Base-by-base conservation (phyloP, 2,329 filamentous ascomycete species). In the Ceratocystis albifundus region DNA sequence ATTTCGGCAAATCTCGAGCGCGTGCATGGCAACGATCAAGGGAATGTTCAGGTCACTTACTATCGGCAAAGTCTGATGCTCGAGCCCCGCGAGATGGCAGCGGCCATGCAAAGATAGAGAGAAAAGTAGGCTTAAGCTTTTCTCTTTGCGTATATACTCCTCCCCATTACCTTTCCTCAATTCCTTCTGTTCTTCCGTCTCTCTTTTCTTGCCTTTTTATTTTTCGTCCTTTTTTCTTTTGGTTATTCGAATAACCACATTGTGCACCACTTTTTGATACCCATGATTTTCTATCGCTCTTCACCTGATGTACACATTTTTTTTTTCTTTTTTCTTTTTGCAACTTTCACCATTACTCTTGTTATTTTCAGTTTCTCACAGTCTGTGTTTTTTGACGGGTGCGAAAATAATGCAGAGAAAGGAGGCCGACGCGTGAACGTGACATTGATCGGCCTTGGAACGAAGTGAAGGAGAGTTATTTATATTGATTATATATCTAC, bases 61-160 rank as follows among this genome's bases (percentile, higher is more conserved):
- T 95, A 96, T 75, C 86, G 91, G 70, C 90, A 93, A 73, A 95
- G 90, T 68, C 80, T 96, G 57, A 77, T 92, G 32, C 81, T 96
- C 28, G 92, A 96, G 74, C 92, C 92, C 8, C 81, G 87, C 61
- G 86, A 88, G 72, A 73, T 69, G 46, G 75, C 72, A 25, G 69
- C 71, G 4, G 70, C 73, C 65, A 70, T 67, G 67, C 77, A 72
- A 71, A 75, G 67, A 30, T 74, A 71, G 69, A 77, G 69, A 77
- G 69, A 64, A 36, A 63, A 28, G 8, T 17, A 59, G 36, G 30
- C 22, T 30, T 8, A 32, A 25, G 15, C 36, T 3, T 62, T 17
- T 45, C 8, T 32, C 15, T 57, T 57, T 17, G 36, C 36, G 10
- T 41, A 41, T 2, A 15, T 41, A 12, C 48, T 50, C 48, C 17